Base-by-base conservation (phyloP, 2,329 filamentous ascomycete species). In the Rugonectria rugulosa region DNA sequence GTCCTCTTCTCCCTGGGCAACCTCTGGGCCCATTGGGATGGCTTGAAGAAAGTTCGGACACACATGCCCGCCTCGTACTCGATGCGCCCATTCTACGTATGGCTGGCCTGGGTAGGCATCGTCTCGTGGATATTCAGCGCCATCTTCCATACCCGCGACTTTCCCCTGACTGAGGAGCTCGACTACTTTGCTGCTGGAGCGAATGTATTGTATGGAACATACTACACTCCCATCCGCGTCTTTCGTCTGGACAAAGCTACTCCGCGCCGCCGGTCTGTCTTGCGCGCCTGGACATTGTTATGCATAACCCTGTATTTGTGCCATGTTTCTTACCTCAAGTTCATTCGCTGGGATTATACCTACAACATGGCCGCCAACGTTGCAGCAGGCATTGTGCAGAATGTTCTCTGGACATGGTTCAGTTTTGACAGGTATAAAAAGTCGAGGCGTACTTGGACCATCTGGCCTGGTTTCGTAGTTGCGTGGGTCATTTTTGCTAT, bases 311-410 rank as follows among this genome's bases (percentile, higher is more conserved):
- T 96, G 47, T 99, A 96, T 73, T 69, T 81, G 21, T 78, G 83
- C 50, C 95, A 99, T 71, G 86, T 97, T 42, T 83, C 79, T 40
- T 99, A 97, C 73, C 81, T 99, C 50, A 91, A 89, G 69, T 85
- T 92, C 64, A 91, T 93, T 80, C 80, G 82, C 15, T 99, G 95
- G 90, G 90, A 98, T 74, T 99, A 99, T 73, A 90, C 89, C 5
- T 99, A 99, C 77, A 99, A 99, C 72, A 98, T 99, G 92, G 87
- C 89, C 2, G 95, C 93, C 46, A 99, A 98, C 68, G 90, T 99
- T 17, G 86, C 83, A 3, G 85, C 90, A 10, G 95, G 95, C 4
- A 79, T 92, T 34, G 73, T 93, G 5, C 88, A 92, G 70, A 97
- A 98, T 68, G 47, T 88, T 4, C 76, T 98, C 54, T 98, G 95